These are phyloP conservation scores for Kwoniella pini DNA, from an alignment of 768 basidiomycete genomes.

Conservation along the genomic window DNA sequence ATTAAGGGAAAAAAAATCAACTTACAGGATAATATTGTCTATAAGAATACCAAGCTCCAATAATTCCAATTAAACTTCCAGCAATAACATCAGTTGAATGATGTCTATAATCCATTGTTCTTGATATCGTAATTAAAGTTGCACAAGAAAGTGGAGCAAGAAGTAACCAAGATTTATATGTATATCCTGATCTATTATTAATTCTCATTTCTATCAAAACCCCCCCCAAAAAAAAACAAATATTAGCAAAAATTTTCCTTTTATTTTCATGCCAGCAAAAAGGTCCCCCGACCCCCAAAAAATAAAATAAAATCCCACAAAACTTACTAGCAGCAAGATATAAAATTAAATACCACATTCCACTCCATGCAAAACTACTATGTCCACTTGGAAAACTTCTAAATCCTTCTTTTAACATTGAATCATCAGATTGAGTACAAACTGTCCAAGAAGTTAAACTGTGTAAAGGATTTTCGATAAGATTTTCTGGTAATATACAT, in stretches of 20 bases:
- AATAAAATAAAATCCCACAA: background rate
- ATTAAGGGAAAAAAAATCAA: too few relatives aligned
- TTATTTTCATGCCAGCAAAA: too few relatives aligned
- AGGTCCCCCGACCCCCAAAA: too few relatives aligned
- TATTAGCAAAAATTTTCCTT: too few relatives aligned
- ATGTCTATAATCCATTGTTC: constrained; percentile 53
- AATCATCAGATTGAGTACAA: constrained; percentile 41
- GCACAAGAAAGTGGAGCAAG: constrained; percentile 45
- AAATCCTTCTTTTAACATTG: constrained; percentile 47
- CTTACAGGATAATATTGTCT: constrained; percentile 50
- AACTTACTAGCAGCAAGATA: constrained; percentile 46
- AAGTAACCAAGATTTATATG: constrained; percentile 52
- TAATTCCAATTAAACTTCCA: constrained; percentile 45
- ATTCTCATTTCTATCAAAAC: constrained; percentile 49
- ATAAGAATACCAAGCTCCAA: constrained; percentile 46
- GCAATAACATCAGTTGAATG: constrained; percentile 51
- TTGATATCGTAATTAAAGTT: constrained; percentile 38
- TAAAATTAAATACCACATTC: constrained; percentile 51
- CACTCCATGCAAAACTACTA: constrained; percentile 47
- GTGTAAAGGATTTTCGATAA: constrained; percentile 44
- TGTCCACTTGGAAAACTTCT: constrained; percentile 51
- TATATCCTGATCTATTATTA: constrained; percentile 40
- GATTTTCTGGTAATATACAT: constrained; percentile 43
- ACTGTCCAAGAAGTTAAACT: constrained; percentile 49
- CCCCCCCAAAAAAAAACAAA: too few relatives aligned